Conservation (phyloP, 139 green algal genomes). For the Chlamydomonas incerta region DNA sequence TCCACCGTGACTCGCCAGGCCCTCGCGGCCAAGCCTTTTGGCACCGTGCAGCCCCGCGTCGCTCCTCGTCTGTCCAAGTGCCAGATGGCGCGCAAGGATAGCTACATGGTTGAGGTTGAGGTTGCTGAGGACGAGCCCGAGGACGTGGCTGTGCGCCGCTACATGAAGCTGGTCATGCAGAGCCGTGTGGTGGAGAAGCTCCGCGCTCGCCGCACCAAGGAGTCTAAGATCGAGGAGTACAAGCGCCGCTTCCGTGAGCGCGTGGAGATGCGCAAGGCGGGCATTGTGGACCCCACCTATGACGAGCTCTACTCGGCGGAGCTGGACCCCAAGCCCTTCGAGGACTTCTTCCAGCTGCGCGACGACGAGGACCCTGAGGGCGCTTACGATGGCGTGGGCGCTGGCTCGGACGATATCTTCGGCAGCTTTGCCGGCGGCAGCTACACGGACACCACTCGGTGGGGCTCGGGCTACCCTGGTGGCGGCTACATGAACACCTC, state of each 20-base stretch:
- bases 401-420: slow-evolving; percentile 8
- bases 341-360: slow-evolving; percentile 52
- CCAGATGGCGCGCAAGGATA: slow-evolving; percentile 51
- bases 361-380: slow-evolving; percentile 27
- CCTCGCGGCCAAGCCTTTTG: slow-evolving; percentile 12
- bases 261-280: slow-evolving; percentile 59
- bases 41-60: slow-evolving; percentile 9
- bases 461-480: not conserved
- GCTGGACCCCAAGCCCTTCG: slow-evolving; percentile 47
- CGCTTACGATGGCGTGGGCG: not conserved
- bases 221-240: slow-evolving; percentile 69
- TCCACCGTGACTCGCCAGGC: not conserved
- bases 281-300: slow-evolving; percentile 56
- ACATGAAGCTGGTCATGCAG: slow-evolving; percentile 72
- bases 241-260: slow-evolving; percentile 65
- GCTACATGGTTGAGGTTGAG: slow-evolving; percentile 72
- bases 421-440: slow-evolving; percentile 2
- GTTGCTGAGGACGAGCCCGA: slow-evolving; percentile 70
- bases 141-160: slow-evolving; percentile 69
- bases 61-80: slow-evolving; percentile 41
- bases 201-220: slow-evolving; percentile 56
- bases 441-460: not conserved
- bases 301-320: slow-evolving; percentile 52
- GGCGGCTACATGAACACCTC: slow-evolving; percentile 14
- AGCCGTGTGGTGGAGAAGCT: slow-evolving; percentile 67